Percentiles rank a stretch among this genome's conserved stretches.
Conservation (phyloP, 352 stramenopile species). For the Phytophthora syringae region DNA sequence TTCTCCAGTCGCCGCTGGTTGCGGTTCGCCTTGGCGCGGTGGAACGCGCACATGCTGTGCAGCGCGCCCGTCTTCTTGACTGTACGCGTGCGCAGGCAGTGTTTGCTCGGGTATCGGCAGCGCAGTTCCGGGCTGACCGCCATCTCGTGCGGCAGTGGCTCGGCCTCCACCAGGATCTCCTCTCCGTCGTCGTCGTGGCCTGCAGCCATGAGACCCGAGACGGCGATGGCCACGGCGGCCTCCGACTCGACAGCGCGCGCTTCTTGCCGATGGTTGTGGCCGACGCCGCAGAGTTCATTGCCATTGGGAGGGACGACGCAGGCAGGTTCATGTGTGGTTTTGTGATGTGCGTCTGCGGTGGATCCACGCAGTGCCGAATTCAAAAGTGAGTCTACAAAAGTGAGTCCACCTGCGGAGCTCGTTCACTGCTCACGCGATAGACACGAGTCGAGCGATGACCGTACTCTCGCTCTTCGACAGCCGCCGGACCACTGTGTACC, state of each 20-base stretch:
- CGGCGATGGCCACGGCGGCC: neutral
- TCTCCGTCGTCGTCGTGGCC: constrained; percentile 38
- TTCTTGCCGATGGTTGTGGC: constrained; percentile 21
- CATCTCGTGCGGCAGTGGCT: constrained; percentile 48
- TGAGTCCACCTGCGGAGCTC: neutral
- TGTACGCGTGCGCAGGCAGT: constrained; percentile 59
- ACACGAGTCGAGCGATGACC: constrained; percentile 22
- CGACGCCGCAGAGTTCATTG: neutral
- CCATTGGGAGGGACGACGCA: neutral
- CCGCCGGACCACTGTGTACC: constrained; percentile 15
- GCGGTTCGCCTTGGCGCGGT: constrained; percentile 63
- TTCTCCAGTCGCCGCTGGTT: constrained; percentile 63
- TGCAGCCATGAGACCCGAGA: constrained; percentile 3
- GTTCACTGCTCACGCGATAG: constrained; percentile 7
- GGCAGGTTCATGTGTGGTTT: neutral
- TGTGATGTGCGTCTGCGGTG: no score
- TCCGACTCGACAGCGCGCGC: constrained; percentile 4
- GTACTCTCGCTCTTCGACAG: neutral
- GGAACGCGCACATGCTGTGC: constrained; percentile 66
- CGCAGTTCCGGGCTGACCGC: constrained; percentile 40
- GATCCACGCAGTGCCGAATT: constrained; percentile 22
- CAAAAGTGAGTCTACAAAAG: constrained; percentile 29
- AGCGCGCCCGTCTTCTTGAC: constrained; percentile 67
- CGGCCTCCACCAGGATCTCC: constrained; percentile 43
- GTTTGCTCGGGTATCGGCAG: constrained; percentile 64